A percentile compares a stretch with the other conserved stretches of the same genome.
phyloP scores from a whole-genome alignment of 225 moss, liverwort and hornwort species.

The Bryum argenteum region DNA sequence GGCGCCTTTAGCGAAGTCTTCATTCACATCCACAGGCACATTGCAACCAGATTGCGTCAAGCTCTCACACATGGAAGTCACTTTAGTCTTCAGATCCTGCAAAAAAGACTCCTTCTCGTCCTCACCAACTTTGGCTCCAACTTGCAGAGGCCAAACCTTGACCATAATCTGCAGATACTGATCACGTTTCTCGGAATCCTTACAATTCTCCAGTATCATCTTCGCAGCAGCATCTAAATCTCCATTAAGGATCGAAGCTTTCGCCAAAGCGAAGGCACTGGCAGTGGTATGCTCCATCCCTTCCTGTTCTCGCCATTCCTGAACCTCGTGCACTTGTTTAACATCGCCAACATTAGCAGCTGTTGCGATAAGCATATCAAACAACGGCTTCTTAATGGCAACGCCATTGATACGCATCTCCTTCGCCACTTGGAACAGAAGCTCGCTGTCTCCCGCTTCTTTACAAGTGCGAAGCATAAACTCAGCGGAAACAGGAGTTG shows the following conservation, averaged over 20 bases:
- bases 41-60: slow-evolving; percentile 51
- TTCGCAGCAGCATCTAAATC: slow-evolving; percentile 45
- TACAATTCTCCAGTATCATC: slow-evolving; percentile 44
- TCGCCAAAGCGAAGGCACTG: slow-evolving; percentile 58
- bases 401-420: slow-evolving; percentile 54
- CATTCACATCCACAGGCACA: slow-evolving; percentile 48
- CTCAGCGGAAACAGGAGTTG: slow-evolving; percentile 76
- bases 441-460: slow-evolving; percentile 52
- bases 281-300: slow-evolving; percentile 49
- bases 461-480: slow-evolving; percentile 66
- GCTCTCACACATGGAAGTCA: slow-evolving; percentile 38
- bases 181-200: slow-evolving; percentile 45
- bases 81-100: slow-evolving; percentile 49
- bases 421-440: slow-evolving; percentile 54
- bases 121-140: slow-evolving; percentile 52
- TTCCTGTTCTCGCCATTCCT: slow-evolving; percentile 55
- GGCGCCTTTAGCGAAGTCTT: slow-evolving; percentile 52
- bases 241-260: slow-evolving; percentile 49
- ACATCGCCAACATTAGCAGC: slow-evolving; percentile 62
- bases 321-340: slow-evolving; percentile 46
- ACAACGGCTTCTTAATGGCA: slow-evolving; percentile 44
- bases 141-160: slow-evolving; percentile 58
- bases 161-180: slow-evolving; percentile 57
- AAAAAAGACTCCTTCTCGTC: slow-evolving; percentile 40
- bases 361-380: slow-evolving; percentile 52